Evolutionary conservation across 1,139 yeast genomes (phyloP), one percentile per base, ranked within the genome.

Genomic region (Sugiyamaella grinbergsii): DNA sequence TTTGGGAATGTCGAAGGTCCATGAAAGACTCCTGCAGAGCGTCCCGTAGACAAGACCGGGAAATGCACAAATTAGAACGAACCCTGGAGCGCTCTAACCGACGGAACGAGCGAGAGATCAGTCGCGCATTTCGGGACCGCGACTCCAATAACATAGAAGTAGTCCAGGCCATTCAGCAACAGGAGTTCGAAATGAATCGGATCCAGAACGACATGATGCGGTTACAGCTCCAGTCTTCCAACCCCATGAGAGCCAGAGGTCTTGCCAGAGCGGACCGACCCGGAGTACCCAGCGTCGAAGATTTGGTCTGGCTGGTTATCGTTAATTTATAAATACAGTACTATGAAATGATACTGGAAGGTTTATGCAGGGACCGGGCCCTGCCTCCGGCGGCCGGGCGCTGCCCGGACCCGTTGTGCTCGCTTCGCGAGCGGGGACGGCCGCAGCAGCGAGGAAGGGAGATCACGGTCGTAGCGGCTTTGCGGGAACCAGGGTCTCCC

Each of bases 151-250:
- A 38, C 22, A 3, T 26, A 4, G 32, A 38, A 6, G 42, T 38
- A 4, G 42, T 26, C 10, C 29, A 22, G 5, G 42, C 42, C 3
- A 11, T 38, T 26, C 20, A 40, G n/a, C 37, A 41, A 13, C 45
- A 23, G 13, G 45, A 41, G 11, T n/a, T 16, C 13, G 37, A 41
- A 19, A 41, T 41, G 45, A 11, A 15, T 8, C 18, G 24, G 16
- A 41, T 41, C 29, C 45, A 41, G 28, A n/a, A 41, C 16, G 45
- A 41, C 20, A 41, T 41, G 45, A 28, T 20, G 31, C 13, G 16
- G 10, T 23, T 41, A 19, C 37, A 28, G 18, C 13, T 26, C 20
- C 19, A 22, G 2, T 6, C 42, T 19, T 20, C 39, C 10, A 34
- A 19, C 11, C 39, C 8, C 7, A 34, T 8, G 15, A 10, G 39